Base-by-base conservation (phyloP, 2,329 filamentous ascomycete genomes). In the Alternaria postmessia region DNA sequence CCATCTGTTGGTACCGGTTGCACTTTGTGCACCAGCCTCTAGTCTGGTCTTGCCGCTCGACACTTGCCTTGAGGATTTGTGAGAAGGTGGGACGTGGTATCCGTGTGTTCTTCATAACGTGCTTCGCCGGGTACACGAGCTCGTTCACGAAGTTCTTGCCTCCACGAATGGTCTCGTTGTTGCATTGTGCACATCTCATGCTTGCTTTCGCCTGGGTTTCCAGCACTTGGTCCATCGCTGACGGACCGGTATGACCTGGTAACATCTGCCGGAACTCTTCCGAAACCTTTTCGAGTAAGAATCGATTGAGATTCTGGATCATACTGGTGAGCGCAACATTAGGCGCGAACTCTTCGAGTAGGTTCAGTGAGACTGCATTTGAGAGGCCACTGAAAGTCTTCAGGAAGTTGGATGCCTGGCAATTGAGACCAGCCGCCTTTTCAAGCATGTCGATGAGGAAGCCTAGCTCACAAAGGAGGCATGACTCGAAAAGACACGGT, bases 391-490 rank as follows among this genome's bases (percentile, higher is more conserved):
- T 94, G 59, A 99, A 89, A 0, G 93, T 92, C 77, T 95, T 96
- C 32, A 98, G 82, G 64, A 99, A 86, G 74, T 99, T 99, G 0
- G 94, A 97, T 14, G 95, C 95, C 75, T 99, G 95, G 68, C 95
- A 99, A 61, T 96, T 96, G 57, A 94, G 91, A 0, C 94, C 94
- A 64, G 91, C 91, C 2, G 95, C 95, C 76, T 98, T 99, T 71
- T 98, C 91, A 24, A 99, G 85, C 95, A 99, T 99, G 75, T 99
- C 96, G 70, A 97, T 96, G 9, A 99, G 83, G 75, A 95, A 99
- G 1, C 95, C 95, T 66, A 99, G 84, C 79, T 99, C 95, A 78
- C 95, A 99, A 1, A 99, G 82, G 42, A 99, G 83, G 77, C 95
- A 99, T 32, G 88, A 86, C 56, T 96, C 93, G 67, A 88, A 88